Base-by-base conservation (phyloP, 352 stramenopile species). In the Globisporangium mamillatum region DNA sequence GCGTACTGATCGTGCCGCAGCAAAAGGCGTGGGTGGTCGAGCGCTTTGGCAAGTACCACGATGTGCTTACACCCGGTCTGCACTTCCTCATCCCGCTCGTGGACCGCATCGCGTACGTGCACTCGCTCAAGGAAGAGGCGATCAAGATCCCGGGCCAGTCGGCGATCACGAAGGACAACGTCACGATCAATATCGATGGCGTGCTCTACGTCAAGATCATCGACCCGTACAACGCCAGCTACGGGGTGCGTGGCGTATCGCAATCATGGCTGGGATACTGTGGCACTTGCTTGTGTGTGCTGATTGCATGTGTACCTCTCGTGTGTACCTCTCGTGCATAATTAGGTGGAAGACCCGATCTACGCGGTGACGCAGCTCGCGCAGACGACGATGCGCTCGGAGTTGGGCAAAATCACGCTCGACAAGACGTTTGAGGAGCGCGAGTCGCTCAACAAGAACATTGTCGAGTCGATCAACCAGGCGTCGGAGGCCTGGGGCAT, bases 401-500 rank as follows among this genome's bases (percentile, higher is more conserved):
- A 97, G 64, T 75, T 97, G 41, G 92, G 92, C 55, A 97, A 97
- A 69, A 97, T 97, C 77, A 96, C 90, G 63, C 83, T 97, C 52
- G 92, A 97, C 78, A 97, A 97, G 82, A 97, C 91, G 18, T 97
- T 97, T 67, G 91, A 97, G 67, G 92, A 97, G 84, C 87, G 92
- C 57, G 92, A 97, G 77, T 95, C 83, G 57, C 84, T 97, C 59
- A 97, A 97, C 77, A 78, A 89, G 67, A 95, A 88, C 70, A 97
- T 97, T 58, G 91, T 97, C 57, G 84, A 94, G 67, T 80, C 91
- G 27, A 97, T 97, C 69, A 97, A 97, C 74, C 86, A 97, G 72
- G 92, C 92, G 2, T 94, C 92, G 0, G 80, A 89, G 63, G 83
- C 88, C 2, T 97, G 92, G 92, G 92, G 92, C 41, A 93, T 97